A percentile compares a stretch with the other conserved stretches of the same genome.
Conservation (phyloP, 208 protist genomes). For the Crithidia sp. region DNA sequence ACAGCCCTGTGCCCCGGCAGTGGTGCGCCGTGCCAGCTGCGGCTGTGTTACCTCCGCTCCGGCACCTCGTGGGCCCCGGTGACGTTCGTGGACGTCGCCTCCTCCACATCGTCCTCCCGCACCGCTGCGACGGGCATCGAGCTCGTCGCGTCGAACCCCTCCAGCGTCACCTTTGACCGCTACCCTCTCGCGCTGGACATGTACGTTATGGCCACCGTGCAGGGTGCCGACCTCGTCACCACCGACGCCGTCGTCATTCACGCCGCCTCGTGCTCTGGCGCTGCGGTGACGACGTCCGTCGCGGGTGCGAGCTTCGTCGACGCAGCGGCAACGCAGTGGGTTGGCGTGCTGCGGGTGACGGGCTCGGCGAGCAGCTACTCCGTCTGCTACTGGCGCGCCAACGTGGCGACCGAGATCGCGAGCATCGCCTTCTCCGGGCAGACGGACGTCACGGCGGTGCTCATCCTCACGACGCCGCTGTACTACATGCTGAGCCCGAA, state of each 20-base stretch:
- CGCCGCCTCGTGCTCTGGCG: constrained; percentile 43
- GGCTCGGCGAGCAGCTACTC: constrained; percentile 37
- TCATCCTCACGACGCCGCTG: constrained; percentile 57
- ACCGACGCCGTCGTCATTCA: constrained; percentile 62
- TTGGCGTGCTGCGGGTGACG: constrained; percentile 74
- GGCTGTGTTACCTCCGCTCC: constrained; percentile 83
- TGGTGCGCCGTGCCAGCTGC: constrained; percentile 57
- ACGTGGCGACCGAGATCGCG: constrained; percentile 69
- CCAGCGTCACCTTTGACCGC: constrained; percentile 64
- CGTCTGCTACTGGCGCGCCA: constrained; percentile 77
- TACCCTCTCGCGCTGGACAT: constrained; percentile 66
- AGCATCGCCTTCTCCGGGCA: constrained; percentile 43
- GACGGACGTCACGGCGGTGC: constrained; percentile 30
- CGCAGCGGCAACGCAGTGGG: constrained; percentile 53
- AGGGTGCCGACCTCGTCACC: constrained; percentile 45
- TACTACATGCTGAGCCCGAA: constrained; percentile 62
- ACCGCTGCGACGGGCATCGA: constrained; percentile 27
- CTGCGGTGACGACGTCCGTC: constrained; percentile 45
- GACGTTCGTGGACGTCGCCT: constrained; percentile 17
- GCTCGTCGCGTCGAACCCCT: constrained; percentile 76
- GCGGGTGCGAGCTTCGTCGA: constrained; percentile 27
- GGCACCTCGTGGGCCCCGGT: constrained; percentile 84
- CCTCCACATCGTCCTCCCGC: constrained; percentile 8
- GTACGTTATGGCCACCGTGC: constrained; percentile 88
- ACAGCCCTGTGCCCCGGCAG: constrained; percentile 56